phyloP scores from a whole-genome alignment of 768 basidiomycete genomes.

The Leccinum imitatum region DNA sequence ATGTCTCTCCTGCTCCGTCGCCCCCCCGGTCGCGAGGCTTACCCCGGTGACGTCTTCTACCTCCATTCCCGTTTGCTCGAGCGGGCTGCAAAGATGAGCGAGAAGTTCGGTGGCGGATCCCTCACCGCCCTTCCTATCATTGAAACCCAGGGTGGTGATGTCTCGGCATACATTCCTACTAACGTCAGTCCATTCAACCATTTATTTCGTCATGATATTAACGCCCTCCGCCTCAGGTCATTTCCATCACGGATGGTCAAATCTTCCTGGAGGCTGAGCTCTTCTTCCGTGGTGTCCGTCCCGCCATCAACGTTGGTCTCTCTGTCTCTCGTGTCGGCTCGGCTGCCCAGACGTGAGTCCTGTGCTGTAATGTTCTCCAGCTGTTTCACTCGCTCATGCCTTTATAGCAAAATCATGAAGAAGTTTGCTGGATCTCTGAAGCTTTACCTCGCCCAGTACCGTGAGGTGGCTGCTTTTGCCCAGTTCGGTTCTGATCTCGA shows the following conservation, averaged over 20 bases:
- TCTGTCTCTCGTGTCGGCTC: slow-evolving; percentile 99
- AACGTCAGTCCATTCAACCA: slow-evolving; percentile 52
- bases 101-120: slow-evolving; percentile 97
- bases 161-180: slow-evolving; percentile 97
- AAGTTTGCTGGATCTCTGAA: slow-evolving; percentile 99
- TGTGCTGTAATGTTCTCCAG: background rate
- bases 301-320: slow-evolving; percentile 99
- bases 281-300: slow-evolving; percentile 99
- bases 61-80: slow-evolving; percentile 99
- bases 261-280: slow-evolving; percentile 99
- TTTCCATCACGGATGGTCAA: slow-evolving; percentile 99
- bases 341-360: slow-evolving; percentile 94
- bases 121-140: slow-evolving; percentile 99
- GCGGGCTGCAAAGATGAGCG: slow-evolving; percentile 99
- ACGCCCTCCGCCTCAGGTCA: slow-evolving; percentile 59
- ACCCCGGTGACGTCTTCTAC: slow-evolving; percentile 99
- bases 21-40: slow-evolving; percentile 99
- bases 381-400: background rate
- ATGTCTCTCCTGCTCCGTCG: slow-evolving; percentile 99
- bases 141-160: slow-evolving; percentile 99
- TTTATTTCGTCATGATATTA: background rate
- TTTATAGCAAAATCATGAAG: slow-evolving; percentile 94
- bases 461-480: slow-evolving; percentile 99
- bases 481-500: slow-evolving; percentile 99
- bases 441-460: slow-evolving; percentile 99